Evolutionary conservation across 2,329 filamentous ascomycete genomes (phyloP).

Genomic region (Cladosporium velox): DNA sequence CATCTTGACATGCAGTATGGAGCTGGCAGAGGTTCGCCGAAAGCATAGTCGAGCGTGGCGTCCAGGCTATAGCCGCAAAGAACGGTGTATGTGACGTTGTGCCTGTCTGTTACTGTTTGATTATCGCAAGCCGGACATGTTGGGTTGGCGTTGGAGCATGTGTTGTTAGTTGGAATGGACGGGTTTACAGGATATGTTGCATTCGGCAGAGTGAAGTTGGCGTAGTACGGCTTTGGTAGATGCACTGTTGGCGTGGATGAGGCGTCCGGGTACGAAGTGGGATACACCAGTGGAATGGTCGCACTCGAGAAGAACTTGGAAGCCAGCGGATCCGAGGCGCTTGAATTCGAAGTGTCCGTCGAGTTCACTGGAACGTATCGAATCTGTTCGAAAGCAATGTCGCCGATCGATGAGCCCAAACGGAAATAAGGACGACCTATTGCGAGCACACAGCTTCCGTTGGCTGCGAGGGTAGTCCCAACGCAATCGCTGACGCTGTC

Average conservation of each 20-base stretch:
- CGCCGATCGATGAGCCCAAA: slow-evolving; percentile 1
- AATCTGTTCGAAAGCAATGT: neutral
- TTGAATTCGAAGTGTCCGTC: neutral
- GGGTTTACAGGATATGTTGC: neutral
- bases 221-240: slow-evolving; percentile 5
- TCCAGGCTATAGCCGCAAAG: slow-evolving; percentile 24
- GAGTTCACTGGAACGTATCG: neutral
- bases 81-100: slow-evolving; percentile 31
- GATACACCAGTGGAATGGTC: neutral
- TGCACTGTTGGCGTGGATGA: slow-evolving; percentile 1
- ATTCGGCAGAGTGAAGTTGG: slow-evolving; percentile 15
- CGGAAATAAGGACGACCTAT: neutral
- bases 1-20: slow-evolving; percentile 14
- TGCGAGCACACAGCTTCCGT: neutral
- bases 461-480: neutral
- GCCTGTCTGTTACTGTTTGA: slow-evolving; percentile 25
- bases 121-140: slow-evolving; percentile 32
- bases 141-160: slow-evolving; percentile 25
- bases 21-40: slow-evolving; percentile 15
- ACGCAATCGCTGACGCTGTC: neutral
- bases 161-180: slow-evolving; percentile 15
- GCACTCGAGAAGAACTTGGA: slow-evolving; percentile 1
- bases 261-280: neutral
- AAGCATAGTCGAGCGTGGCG: slow-evolving; percentile 15
- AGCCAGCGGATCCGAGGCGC: neutral